Base-by-base conservation (phyloP, 129 eudicot genomes). In the Escallonia herrerae region DNA sequence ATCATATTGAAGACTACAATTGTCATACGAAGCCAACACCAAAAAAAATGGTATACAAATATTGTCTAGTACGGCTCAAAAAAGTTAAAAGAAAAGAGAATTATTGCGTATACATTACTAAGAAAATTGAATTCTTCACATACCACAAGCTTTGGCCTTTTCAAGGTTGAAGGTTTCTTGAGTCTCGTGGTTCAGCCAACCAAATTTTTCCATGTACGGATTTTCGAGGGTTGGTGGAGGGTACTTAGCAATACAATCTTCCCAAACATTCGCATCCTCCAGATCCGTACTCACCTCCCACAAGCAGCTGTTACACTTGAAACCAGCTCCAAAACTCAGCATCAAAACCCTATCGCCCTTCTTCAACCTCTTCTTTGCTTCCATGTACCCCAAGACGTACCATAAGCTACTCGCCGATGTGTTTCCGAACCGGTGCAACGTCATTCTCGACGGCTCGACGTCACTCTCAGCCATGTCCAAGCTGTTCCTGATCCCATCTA, bases 361-460 rank as follows among this genome's bases (percentile, higher is more conserved):
- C 55, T 69, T 79, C 37, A 79, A 54, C 73, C 76, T 64, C 62
- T 69, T 64, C 56, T 73, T 73, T 2, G 72, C 95, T 76, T 90
- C 95, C 89, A 86, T 86, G 57, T 90, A 90, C 7, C 94, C 90
- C 52, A 89, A 60, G 55, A 83, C 96, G 69, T 89, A 89, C 96
- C 96, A 89, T 1, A 89, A 60, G 15, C 96, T 77, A 15, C 87
- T 77, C 1, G 95, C 83, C 2, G 96, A 82, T 2, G 96, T 89
- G 86, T 89, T 89, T 1, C 96, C 95, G 13, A 86, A 89, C 4
- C 96, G 72, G 53, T 86, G 82, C 22, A 89, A 75, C 1, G 96
- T 71, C 66, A 62, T 62, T 15, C 66, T 43, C 1, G 53, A 22
- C 4, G 66, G 50, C 53, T 62, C 66, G 11, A 43, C 40, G 13